Evolutionary conservation across 208 protist species (phyloP).

Genomic region (Crithidia sp.): DNA sequence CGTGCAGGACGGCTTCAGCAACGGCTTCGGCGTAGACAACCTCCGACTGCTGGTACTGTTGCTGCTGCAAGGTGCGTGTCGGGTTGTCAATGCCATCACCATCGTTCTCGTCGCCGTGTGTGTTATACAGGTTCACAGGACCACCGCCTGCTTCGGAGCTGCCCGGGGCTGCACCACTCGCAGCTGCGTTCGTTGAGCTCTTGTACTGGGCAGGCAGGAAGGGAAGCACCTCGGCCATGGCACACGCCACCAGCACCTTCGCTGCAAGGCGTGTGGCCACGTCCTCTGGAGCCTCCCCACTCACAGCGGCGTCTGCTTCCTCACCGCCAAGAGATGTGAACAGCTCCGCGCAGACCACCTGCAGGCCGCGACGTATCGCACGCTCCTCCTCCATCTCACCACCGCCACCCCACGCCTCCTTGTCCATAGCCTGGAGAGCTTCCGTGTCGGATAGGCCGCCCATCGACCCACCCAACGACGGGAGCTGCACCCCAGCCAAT

Average conservation of each 20-base stretch:
- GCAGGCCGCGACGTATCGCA: constrained; percentile 10
- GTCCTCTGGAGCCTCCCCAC: not conserved
- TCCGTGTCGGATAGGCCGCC: constrained; percentile 1
- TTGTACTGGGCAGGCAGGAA: constrained; percentile 28
- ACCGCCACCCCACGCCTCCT: not conserved
- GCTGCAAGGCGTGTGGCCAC: constrained; percentile 1
- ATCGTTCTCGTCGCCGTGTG: not conserved
- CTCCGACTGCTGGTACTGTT: not conserved
- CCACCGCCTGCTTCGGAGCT: not conserved
- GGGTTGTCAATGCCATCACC: not conserved
- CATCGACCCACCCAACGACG: not conserved
- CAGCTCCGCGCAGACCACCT: constrained; percentile 11
- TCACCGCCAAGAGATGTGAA: not conserved
- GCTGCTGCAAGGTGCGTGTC: not conserved
- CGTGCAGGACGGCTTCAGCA: constrained; percentile 19
- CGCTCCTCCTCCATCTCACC: constrained; percentile 18
- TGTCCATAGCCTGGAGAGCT: no score
- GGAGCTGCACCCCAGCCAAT: not conserved
- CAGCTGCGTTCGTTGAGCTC: not conserved
- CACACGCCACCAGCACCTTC: constrained; percentile 23
- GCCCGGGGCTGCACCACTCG: not conserved
- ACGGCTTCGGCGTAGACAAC: constrained; percentile 18
- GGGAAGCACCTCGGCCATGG: constrained; percentile 22
- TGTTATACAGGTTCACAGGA: not conserved
- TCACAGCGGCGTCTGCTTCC: not conserved